Percentiles rank a stretch among this genome's conserved stretches.
Conservation (phyloP, 345 rosid genomes). For the Clarkia xantiana region DNA sequence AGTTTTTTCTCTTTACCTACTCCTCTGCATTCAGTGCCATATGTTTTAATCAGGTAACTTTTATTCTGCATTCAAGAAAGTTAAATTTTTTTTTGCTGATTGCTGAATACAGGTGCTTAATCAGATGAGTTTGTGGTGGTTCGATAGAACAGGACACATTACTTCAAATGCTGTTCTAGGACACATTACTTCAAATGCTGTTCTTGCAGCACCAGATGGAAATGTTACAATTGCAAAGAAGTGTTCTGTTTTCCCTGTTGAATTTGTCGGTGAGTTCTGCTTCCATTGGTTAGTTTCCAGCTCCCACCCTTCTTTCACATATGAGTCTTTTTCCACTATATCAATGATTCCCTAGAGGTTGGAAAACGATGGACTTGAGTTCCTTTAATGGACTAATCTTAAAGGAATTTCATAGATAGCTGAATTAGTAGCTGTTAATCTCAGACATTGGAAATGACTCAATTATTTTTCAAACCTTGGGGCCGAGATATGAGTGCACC, state of each 20-base stretch:
- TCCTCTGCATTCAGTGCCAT: too few species aligned
- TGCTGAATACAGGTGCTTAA: conserved; percentile 71
- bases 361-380: too few species aligned
- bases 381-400: too few species aligned
- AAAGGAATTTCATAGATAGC: too few species aligned
- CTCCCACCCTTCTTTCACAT: too few species aligned
- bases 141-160: conserved; percentile 53
- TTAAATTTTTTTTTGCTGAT: background rate
- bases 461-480: too few species aligned
- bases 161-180: conserved; percentile 62
- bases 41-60: background rate
- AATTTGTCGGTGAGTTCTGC: conserved; percentile 76
- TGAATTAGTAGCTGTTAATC: too few species aligned
- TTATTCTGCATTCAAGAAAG: background rate
- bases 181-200: too few species aligned
- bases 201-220: conserved; percentile 64
- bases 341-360: too few species aligned
- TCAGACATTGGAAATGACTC: too few species aligned
- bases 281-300: background rate
- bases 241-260: conserved; percentile 80
- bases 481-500: too few species aligned
- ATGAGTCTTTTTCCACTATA: too few species aligned
- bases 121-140: conserved; percentile 96
- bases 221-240: conserved; percentile 90
- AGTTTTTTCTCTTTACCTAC: background rate